Evolutionary conservation across 2,329 filamentous ascomycete species (phyloP), one percentile per base, ranked within the genome.

Genomic region (Elsinoe australis): DNA sequence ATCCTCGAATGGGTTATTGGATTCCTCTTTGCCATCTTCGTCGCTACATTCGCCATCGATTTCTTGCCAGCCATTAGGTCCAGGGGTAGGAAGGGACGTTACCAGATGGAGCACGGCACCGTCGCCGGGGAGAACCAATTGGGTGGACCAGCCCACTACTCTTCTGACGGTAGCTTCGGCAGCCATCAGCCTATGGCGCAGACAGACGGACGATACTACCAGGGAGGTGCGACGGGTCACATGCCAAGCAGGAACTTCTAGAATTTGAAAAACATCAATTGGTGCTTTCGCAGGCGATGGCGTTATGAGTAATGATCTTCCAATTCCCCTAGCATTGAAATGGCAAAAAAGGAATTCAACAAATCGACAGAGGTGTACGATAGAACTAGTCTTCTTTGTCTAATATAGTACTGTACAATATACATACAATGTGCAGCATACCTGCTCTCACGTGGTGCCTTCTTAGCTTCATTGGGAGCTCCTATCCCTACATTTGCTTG

Each of bases 11-110:
- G 79, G 79, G 64, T 79, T 52, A 80, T 95, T 54, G 79, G 87
- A 24, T 80, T 94, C 60, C 73, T 95, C 61, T 95, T 89, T 69
- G 86, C 85, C 47, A 83, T 89, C 61, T 96, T 95, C 68, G 74
- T 94, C 52, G 76, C 90, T 53, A 87, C 83, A 52, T 96, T 94
- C 71, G 76, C 83, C 59, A 74, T 95, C 62, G 90, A 98, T 67
- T 79, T 98, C 42, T 74, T 85, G 54, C 92, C 92, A 0, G 86
- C 87, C 8, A 71, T 84, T 2, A 71, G 76, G 53, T 84, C 80
- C 8, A 78, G 75, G 54, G 62, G n/a, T n/a, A n/a, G n/a, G n/a
- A n/a, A n/a, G n/a, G n/a, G n/a, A n/a, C n/a, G n/a, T n/a, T n/a
- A n/a, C n/a, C 67, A 69, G 33, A 67, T 65, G 48, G 69, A 69